A percentile compares a stretch with the other conserved stretches of the same genome.
Conservation (phyloP, 2,329 filamentous ascomycete species). For the Talaromyces sp. region DNA sequence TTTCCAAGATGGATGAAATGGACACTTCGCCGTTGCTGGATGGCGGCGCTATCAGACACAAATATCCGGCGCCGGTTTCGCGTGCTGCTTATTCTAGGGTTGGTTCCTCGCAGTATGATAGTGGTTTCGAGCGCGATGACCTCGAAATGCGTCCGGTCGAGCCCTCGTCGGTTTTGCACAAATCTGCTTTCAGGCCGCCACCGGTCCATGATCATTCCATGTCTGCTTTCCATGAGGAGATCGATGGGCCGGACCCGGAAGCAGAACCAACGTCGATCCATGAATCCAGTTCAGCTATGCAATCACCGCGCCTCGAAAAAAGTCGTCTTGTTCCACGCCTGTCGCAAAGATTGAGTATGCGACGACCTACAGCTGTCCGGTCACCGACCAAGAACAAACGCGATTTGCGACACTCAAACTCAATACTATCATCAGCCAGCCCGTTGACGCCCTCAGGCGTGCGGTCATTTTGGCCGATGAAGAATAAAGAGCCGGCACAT, state of each 20-base stretch:
- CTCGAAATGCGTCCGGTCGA: slow-evolving; percentile 1
- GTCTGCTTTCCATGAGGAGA: background rate
- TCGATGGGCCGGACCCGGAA: background rate
- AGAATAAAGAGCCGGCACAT: slow-evolving; percentile 11
- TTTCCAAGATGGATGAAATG: background rate
- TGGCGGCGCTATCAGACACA: background rate
- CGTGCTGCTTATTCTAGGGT: background rate
- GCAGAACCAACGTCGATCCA: background rate
- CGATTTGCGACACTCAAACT: slow-evolving; percentile 2
- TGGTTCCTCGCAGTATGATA: background rate
- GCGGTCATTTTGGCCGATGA: slow-evolving; percentile 1
- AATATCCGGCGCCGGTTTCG: background rate
- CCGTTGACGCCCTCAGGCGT: slow-evolving; percentile 12
- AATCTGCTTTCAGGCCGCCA: slow-evolving; percentile 4
- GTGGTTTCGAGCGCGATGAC: background rate
- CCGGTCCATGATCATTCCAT: background rate
- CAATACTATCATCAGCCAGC: slow-evolving; percentile 11
- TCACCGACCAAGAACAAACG: background rate
- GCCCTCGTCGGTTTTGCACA: slow-evolving; percentile 11
- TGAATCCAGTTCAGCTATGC: background rate
- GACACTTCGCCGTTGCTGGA: slow-evolving; percentile 16
- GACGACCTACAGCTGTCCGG: background rate
- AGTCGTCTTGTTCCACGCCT: slow-evolving; percentile 11
- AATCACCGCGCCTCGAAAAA: slow-evolving; percentile 13
- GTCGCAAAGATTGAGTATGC: slow-evolving; percentile 15